phyloP scores from a whole-genome alignment of 352 stramenopile genomes.

The Phytophthora niederhauseri region DNA sequence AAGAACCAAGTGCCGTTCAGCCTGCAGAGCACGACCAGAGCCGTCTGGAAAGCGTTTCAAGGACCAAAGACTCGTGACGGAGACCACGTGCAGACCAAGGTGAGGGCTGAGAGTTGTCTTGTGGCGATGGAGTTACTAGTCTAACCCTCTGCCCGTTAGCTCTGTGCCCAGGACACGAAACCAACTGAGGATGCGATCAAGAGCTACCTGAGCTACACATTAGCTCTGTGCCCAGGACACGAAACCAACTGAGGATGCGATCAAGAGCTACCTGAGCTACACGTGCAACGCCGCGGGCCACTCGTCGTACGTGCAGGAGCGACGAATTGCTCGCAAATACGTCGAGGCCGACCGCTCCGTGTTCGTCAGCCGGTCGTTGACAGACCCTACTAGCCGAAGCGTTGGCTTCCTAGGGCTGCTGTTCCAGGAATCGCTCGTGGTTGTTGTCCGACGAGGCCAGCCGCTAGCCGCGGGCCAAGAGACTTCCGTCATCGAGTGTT shows the following conservation, averaged over 20 bases:
- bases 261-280: slow-evolving; percentile 19
- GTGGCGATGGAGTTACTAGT: not conserved
- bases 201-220: slow-evolving; percentile 16
- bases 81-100: slow-evolving; percentile 22
- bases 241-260: slow-evolving; percentile 2
- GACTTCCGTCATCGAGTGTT: slow-evolving; percentile 21
- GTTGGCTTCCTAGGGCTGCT: slow-evolving; percentile 13
- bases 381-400: slow-evolving; percentile 14
- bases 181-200: slow-evolving; percentile 6
- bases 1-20: slow-evolving; percentile 25
- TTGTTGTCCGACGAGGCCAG: slow-evolving; percentile 15
- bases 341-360: slow-evolving; percentile 18
- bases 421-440: slow-evolving; percentile 22
- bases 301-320: slow-evolving; percentile 14
- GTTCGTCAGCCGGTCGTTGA: slow-evolving; percentile 10
- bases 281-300: slow-evolving; percentile 15
- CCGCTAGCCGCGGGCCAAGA: slow-evolving; percentile 9
- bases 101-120: not conserved
- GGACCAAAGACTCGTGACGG: slow-evolving; percentile 6
- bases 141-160: slow-evolving; percentile 1
- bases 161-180: slow-evolving; percentile 12
- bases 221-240: slow-evolving; percentile 18
- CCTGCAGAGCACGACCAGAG: not conserved
- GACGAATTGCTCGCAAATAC: slow-evolving; percentile 14
- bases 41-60: slow-evolving; percentile 20